Evolutionary conservation across 306 rosid genomes (phyloP), one percentile per base, ranked within the genome.

Genomic region (Nissolia schottii): DNA sequence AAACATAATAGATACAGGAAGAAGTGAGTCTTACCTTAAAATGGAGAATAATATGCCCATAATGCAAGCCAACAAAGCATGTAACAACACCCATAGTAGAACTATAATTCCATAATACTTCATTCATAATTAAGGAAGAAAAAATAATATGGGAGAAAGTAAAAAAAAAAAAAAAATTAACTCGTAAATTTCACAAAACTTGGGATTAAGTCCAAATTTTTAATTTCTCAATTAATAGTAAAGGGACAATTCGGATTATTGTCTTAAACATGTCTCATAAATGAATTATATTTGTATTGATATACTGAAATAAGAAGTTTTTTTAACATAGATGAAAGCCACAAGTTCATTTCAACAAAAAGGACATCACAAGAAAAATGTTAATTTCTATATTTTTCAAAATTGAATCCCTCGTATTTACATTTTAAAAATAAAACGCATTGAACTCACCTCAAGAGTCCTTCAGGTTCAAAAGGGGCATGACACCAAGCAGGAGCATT

Each of bases 391-490:
- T n/a, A n/a, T n/a, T n/a, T n/a, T n/a, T n/a, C n/a, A n/a, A n/a
- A n/a, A n/a, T n/a, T n/a, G n/a, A n/a, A n/a, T n/a, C n/a, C n/a
- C n/a, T n/a, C n/a, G n/a, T n/a, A n/a, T n/a, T n/a, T n/a, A n/a
- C n/a, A n/a, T n/a, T n/a, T n/a, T 34, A n/a, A 45, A 45, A 15
- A n/a, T 45, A 7, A 45, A 45, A 1, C 12, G 15, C 15, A 45
- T 0, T 4, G 2, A n/a, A 43, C 29, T 61, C 64, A 88, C 97
- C 98, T 95, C 57, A 95, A 76, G 59, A 95, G 76, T 58, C 99
- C 99, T 88, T 95, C 99, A 3, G 99, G 99, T 76, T 95, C 99
- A 83, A 89, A 94, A 74, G 99, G 97, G 58, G 99, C 92, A 72
- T 91, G 97, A 64, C 99, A 95, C 99, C 99, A 95, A 13, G 97